Evolutionary conservation across 1,284 basidiomycete species (phyloP).

Genomic region (Microbotryum silenes-acaulis): DNA sequence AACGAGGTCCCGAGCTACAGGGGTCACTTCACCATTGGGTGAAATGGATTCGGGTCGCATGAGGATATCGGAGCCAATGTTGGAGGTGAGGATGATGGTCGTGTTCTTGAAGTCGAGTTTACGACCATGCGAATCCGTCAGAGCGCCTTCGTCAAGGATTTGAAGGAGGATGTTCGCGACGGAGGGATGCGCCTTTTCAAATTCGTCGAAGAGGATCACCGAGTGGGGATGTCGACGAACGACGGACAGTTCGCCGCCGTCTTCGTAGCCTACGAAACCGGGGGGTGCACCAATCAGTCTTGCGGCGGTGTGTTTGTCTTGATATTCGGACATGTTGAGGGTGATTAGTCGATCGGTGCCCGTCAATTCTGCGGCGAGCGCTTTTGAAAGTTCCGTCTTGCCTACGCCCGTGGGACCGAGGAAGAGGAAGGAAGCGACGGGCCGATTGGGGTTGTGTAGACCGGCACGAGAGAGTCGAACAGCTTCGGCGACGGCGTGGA

Average conservation of each 20-base stretch:
- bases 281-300: slow-evolving; percentile 83
- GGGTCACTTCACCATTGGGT: slow-evolving; percentile 58
- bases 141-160: slow-evolving; percentile 80
- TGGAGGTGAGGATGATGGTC: slow-evolving; percentile 88
- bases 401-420: slow-evolving; percentile 69
- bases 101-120: slow-evolving; percentile 69
- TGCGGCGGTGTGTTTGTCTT: slow-evolving; percentile 82
- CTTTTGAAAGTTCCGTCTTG: slow-evolving; percentile 81
- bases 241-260: slow-evolving; percentile 67
- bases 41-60: slow-evolving; percentile 60
- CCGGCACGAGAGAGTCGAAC: slow-evolving; percentile 86
- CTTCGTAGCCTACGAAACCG: slow-evolving; percentile 39
- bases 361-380: slow-evolving; percentile 51
- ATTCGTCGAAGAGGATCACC: slow-evolving; percentile 72
- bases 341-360: slow-evolving; percentile 50
- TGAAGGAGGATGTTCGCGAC: slow-evolving; percentile 86
- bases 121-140: slow-evolving; percentile 58
- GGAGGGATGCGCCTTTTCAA: slow-evolving; percentile 77
- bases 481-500: slow-evolving; percentile 72
- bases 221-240: slow-evolving; percentile 46
- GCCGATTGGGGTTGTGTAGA: slow-evolving; percentile 72
- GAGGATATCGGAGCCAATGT: slow-evolving; percentile 71
- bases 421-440: slow-evolving; percentile 86
- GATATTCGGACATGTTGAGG: slow-evolving; percentile 83
- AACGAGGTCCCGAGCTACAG: slow-evolving; percentile 59